Evolutionary conservation across 148 eudicot species (phyloP), one percentile per base, ranked within the genome.

Genomic region (Gaultheria prostrata): DNA sequence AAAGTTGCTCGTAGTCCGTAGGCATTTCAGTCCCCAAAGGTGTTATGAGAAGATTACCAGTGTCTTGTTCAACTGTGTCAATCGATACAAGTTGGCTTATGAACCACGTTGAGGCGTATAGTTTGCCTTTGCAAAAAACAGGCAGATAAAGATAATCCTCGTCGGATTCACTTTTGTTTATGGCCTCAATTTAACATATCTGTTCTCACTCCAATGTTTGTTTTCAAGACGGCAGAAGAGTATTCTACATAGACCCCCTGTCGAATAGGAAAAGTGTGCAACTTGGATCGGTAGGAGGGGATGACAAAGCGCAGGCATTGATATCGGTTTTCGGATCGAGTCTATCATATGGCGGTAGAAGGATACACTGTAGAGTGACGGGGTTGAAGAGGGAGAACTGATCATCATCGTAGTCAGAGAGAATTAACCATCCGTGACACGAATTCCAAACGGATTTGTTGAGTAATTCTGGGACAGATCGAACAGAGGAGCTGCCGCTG

Each of bases 361-460:
- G 21, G 39, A 51, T 78, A 20, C 67, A 28, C 69, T 78, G 49
- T 1, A 78, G 35, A 4, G 81, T 78, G 46, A 78, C 67, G 35
- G 46, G 67, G 45, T 78, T 78, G 67, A 20, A 54, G 32, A 78
- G 67, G 39, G 21, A 56, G 39, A 78, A 12, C 48, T 51, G n/a
- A 28, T 14, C 49, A 6, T 78, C 14, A 26, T 78, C 14, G 11
- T 28, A 6, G 18, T 20, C 35, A 14, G 67, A 78, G 11, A 78
- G 80, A 9, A 78, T 78, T 11, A 78, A 53, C 80, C 80, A 78
- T 24, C 80, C 80, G 33, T 78, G 67, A 35, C 46, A 78, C 13
- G n/a, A 51, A 20, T 53, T 78, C 45, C 3, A 1, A 28, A 78
- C 45, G 12, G 13, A 8, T 13, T 78, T n/a, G 80, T 35, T 53